Conservation (phyloP, 306 rosid genomes). For the Sindora glabra region DNA sequence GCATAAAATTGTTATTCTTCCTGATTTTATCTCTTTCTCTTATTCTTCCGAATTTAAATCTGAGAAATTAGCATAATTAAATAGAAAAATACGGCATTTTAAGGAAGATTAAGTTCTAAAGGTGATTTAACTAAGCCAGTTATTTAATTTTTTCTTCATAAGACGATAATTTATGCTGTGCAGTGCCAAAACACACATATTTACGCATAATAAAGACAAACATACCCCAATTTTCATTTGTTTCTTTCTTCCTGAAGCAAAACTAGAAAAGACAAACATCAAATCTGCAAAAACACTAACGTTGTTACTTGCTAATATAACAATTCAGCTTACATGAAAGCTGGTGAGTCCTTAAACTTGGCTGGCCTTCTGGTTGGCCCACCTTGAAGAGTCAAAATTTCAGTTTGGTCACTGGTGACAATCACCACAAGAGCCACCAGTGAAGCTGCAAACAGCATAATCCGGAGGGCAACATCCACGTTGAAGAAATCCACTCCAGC, state of each 20-base stretch:
- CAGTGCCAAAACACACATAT: too few relatives aligned
- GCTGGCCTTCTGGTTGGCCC: constrained; percentile 1
- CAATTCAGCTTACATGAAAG: constrained; percentile 60
- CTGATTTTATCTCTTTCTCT: too few relatives aligned
- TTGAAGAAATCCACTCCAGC: constrained; percentile 10
- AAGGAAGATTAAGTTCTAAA: too few relatives aligned
- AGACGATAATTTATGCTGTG: too few relatives aligned
- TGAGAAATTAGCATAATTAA: too few relatives aligned
- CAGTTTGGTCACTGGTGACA: constrained; percentile 65
- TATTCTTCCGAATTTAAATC: too few relatives aligned
- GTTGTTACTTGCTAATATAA: too few relatives aligned
- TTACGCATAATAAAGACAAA: too few relatives aligned
- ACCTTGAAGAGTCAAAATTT: not conserved
- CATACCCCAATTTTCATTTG: too few relatives aligned
- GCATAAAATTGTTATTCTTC: not conserved
- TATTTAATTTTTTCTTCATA: too few relatives aligned
- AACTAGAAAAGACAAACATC: not conserved
- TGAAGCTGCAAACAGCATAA: constrained; percentile 60
- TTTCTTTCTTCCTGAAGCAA: not conserved
- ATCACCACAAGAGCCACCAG: constrained; percentile 47
- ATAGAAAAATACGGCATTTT: too few relatives aligned
- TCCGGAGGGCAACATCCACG: constrained; percentile 41
- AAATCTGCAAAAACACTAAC: not conserved
- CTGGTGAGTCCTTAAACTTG: constrained; percentile 74
- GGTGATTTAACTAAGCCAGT: too few relatives aligned